Evolutionary conservation across 768 basidiomycete species (phyloP), one percentile per base, ranked within the genome.

Genomic region (Kwoniella europaea): DNA sequence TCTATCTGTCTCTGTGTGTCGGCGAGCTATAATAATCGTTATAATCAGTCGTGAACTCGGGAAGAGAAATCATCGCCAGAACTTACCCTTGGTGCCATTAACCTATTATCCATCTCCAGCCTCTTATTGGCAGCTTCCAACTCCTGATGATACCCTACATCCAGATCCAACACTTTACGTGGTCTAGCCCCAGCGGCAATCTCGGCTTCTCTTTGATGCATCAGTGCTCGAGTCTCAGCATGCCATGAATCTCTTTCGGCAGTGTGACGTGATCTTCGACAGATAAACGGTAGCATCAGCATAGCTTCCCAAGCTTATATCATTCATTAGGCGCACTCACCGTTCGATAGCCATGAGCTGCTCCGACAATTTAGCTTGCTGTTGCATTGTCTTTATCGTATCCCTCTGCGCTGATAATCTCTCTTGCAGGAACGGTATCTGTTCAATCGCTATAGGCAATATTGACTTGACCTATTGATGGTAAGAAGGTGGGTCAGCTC

Each of bases 81-180:
- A 10, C 50, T n/a, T 35, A 79, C 78, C 55, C 80, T 70, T 4
- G 80, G 80, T 1, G 80, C 78, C 80, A 81, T 81, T 54, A 81
- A 60, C 43, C 74, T 65, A 53, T 81, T 81, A 62, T 81, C 76
- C 80, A 81, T 81, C 62, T 81, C 80, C 63, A 81, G 44, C n/a
- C 80, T 64, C 68, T 79, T 79, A 42, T 81, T 81, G 22, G 76
- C 70, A 24, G 80, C 80, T 62, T 81, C 80, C 50, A 81, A 62
- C 44, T 79, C 80, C 66, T 81, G 78, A 65, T 81, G 80, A 69
- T 81, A 81, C 22, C 78, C 78, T 24, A 81, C 80, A 71, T 79
- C 74, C 57, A 81, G 59, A 57, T 81, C 78, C 20, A 79, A 58
- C 3, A 76, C 67, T 57, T 71, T 75, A 35, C 72, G 72, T 16